phyloP scores from a whole-genome alignment of 1,284 basidiomycete genomes.

The Neonothopanus nambi region DNA sequence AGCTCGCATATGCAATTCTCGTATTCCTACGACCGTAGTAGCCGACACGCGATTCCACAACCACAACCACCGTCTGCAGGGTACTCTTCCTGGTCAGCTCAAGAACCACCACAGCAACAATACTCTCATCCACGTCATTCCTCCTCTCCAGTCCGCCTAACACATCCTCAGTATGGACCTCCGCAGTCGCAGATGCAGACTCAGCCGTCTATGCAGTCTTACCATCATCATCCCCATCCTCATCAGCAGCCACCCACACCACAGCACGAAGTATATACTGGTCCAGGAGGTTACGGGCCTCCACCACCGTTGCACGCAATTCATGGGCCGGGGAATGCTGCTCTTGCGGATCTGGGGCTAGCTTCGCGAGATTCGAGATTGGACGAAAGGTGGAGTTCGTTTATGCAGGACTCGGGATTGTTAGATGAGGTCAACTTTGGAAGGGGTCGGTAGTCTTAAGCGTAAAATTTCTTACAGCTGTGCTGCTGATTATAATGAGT shows the following conservation, averaged over 20 bases:
- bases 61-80: slow-evolving; percentile 1
- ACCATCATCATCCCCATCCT: slow-evolving; percentile 9
- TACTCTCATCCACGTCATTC: slow-evolving; percentile 11
- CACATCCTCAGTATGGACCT: slow-evolving; percentile 14
- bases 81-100: slow-evolving; percentile 5
- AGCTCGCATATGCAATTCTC: slow-evolving; percentile 2
- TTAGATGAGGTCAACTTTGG: slow-evolving; percentile 26
- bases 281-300: slow-evolving; percentile 5
- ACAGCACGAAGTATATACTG: slow-evolving; percentile 3
- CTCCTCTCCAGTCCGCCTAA: slow-evolving; percentile 12
- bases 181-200: neutral
- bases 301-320: slow-evolving; percentile 2
- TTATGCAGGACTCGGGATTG: slow-evolving; percentile 56
- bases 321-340: slow-evolving; percentile 29
- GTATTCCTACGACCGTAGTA: slow-evolving; percentile 15
- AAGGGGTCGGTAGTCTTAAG: neutral
- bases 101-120: neutral
- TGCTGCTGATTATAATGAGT: no score
- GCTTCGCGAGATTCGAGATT: slow-evolving; percentile 53
- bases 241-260: slow-evolving; percentile 11
- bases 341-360: slow-evolving; percentile 52
- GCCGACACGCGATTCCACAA: neutral
- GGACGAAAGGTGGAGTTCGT: slow-evolving; percentile 59
- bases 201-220: slow-evolving; percentile 4
- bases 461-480: no score